Conservation (phyloP, 345 rosid species). For the Raphanus raphanistrum region DNA sequence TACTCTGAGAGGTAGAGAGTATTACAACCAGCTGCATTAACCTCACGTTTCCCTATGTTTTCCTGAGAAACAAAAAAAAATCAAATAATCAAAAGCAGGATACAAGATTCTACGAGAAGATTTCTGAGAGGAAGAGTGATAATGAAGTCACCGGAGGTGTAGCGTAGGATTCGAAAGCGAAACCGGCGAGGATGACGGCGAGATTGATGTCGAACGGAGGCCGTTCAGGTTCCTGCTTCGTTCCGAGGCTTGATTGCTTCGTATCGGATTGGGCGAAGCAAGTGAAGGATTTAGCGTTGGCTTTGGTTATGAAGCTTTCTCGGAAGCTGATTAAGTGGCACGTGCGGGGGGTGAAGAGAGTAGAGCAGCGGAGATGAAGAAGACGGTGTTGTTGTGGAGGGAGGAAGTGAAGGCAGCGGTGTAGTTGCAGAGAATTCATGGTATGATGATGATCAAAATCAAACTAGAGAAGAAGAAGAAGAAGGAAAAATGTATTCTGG, state of each 20-base stretch:
- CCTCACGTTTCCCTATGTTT: slow-evolving; percentile 63
- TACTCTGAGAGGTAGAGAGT: slow-evolving; percentile 87
- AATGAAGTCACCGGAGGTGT: slow-evolving; percentile 55
- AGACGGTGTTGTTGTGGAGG: slow-evolving; percentile 20
- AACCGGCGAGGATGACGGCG: slow-evolving; percentile 93
- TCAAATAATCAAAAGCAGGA: neutral
- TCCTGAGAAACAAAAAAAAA: slow-evolving; percentile 44
- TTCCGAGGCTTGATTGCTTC: slow-evolving; percentile 36
- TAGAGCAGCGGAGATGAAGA: slow-evolving; percentile 28
- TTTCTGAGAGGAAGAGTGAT: neutral
- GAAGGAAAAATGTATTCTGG: neutral
- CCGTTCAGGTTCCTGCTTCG: slow-evolving; percentile 37
- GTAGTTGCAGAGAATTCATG: slow-evolving; percentile 41
- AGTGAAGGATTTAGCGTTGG: slow-evolving; percentile 27
- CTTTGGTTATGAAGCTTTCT: slow-evolving; percentile 23
- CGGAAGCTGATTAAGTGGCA: slow-evolving; percentile 7
- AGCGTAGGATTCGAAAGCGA: slow-evolving; percentile 91
- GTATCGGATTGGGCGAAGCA: slow-evolving; percentile 44
- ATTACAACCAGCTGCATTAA: slow-evolving; percentile 80
- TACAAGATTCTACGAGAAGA: neutral
- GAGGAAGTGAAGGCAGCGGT: slow-evolving; percentile 24
- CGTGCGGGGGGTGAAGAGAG: slow-evolving; percentile 34
- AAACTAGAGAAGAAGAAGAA: neutral
- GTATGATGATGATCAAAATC: neutral
- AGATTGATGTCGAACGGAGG: slow-evolving; percentile 87